These are phyloP conservation scores for Alternaria conjuncta DNA, from an alignment of 2,329 filamentous ascomycete genomes.

Conservation along the genomic window DNA sequence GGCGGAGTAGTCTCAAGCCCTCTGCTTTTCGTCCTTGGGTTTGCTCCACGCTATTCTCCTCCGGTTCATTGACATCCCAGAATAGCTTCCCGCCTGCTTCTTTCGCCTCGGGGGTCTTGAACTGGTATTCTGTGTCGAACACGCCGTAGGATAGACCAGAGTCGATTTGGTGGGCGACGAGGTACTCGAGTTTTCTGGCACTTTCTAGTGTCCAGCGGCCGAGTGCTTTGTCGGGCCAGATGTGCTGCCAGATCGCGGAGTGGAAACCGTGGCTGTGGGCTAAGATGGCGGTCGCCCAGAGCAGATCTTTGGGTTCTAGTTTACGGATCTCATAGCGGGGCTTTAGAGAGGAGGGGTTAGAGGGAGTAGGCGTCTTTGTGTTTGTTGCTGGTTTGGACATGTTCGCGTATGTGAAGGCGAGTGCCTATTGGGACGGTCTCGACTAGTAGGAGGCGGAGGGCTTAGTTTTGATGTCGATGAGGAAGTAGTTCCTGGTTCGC, in stretches of 20 bases:
- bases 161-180: constrained; percentile 44
- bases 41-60: constrained; percentile 16
- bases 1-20: constrained; percentile 28
- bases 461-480: background rate
- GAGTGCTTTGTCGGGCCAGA: constrained; percentile 33
- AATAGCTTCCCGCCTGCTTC: constrained; percentile 32
- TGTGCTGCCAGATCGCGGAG: constrained; percentile 31
- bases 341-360: constrained; percentile 35
- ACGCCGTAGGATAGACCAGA: constrained; percentile 48
- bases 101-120: constrained; percentile 40
- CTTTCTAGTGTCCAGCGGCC: constrained; percentile 19
- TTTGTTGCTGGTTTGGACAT: constrained; percentile 1
- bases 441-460: no score
- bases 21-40: constrained; percentile 27
- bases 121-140: constrained; percentile 49
- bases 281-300: constrained; percentile 41
- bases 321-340: constrained; percentile 43
- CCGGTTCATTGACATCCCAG: constrained; percentile 30
- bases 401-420: background rate
- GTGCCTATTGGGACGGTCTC: background rate
- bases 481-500: background rate
- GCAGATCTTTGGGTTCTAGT: constrained; percentile 30
- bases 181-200: constrained; percentile 25
- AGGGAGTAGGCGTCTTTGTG: constrained; percentile 9
- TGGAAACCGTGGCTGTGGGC: constrained; percentile 42